A percentile compares a stretch with the other conserved stretches of the same genome.
Conservation (phyloP, 73 alveolate genomes). For the Paraurostyla sp. region DNA sequence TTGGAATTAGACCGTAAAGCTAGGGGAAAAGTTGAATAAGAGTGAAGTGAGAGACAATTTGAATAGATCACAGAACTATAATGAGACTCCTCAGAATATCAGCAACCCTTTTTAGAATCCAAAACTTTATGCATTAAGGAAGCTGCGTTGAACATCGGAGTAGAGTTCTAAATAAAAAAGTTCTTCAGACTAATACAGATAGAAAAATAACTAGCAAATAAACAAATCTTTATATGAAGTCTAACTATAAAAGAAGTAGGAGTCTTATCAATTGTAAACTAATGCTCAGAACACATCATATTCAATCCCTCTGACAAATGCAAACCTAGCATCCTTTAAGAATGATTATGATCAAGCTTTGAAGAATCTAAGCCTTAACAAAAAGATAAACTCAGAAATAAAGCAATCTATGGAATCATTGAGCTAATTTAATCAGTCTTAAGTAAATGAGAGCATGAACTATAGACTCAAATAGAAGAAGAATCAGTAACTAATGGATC, state of each 20-base stretch:
- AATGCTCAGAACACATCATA: background rate
- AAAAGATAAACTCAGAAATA: background rate
- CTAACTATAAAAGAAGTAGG: background rate
- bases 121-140: background rate
- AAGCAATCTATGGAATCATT: background rate
- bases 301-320: too few relatives aligned
- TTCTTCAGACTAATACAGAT: background rate
- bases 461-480: conserved; percentile 19
- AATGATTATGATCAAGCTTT: conserved; percentile 9
- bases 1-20: background rate
- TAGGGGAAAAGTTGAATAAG: background rate
- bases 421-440: background rate
- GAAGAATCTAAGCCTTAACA: background rate
- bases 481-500: background rate
- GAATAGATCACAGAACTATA: background rate
- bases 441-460: background rate
- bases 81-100: background rate
- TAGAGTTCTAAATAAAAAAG: background rate
- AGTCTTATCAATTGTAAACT: background rate
- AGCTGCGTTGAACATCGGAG: background rate
- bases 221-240: background rate
- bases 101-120: conserved; percentile 15
- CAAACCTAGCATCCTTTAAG: background rate
- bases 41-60: background rate
- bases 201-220: background rate